Evolutionary conservation across 345 rosid species (phyloP), one percentile per base, ranked within the genome.

Genomic region (Brassica juncea): DNA sequence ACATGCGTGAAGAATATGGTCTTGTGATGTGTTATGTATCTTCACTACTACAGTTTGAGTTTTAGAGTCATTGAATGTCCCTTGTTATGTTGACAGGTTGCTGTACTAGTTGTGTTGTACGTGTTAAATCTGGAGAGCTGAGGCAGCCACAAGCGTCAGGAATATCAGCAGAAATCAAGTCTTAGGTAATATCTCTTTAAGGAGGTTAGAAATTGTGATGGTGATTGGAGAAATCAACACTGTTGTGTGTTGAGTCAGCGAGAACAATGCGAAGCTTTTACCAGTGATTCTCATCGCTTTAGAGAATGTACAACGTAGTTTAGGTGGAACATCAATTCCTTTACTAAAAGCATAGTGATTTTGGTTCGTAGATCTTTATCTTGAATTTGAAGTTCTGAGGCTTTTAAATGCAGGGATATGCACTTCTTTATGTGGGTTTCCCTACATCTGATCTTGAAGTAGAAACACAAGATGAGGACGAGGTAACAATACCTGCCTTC

Each of bases 41-140:
- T 39, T 39, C 3, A 39, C 15, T 15, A 39, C 47, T 42, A 42
- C 52, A 42, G 55, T 47, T 49, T 23, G 31, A 2, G 0, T 77
- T 62, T 58, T 63, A 23, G 8, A n/a, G 11, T 74, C 15, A 68
- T 0, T 31, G 25, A 11, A 72, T 42, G 25, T 42, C 37, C 19
- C n/a, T 62, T 28, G 19, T 59, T 59, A 7, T 5, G 66, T 83
- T 47, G 64, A 69, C 86, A 94, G 97, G 99, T 82, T 94, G 99
- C 71, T 94, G 99, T 72, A 94, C 99, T 71, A 94, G 99, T 70
- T 94, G 99, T 76, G 97, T 97, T 0, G 99, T 94, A 8, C 97
- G 99, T 59, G 57, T 52, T 4, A 52, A 52, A 52, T 52, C 57
- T 52, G 57, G 57, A 52, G 57, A 52, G 3, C 21, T 94, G 73